phyloP scores from a whole-genome alignment of 257 asterid species.

The Przewalskia tangutica region DNA sequence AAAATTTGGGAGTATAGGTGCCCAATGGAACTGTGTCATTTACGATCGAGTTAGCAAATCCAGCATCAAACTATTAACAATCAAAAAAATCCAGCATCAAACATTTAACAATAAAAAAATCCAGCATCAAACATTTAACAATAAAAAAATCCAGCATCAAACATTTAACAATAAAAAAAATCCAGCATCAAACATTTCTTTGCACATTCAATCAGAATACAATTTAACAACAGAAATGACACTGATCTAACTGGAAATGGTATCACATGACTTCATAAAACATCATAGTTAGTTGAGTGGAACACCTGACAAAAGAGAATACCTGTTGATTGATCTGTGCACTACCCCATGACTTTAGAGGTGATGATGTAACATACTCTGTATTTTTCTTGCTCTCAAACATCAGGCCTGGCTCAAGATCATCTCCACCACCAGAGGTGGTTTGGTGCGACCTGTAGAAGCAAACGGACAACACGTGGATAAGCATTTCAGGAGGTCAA shows the following conservation, averaged over 20 bases:
- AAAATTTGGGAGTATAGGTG: not conserved
- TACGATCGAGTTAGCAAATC: not conserved
- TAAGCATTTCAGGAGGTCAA: constrained; percentile 3
- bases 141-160: not conserved
- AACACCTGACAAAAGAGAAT: constrained; percentile 4
- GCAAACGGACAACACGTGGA: constrained; percentile 8
- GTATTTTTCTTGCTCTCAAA: constrained; percentile 56
- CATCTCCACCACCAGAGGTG: constrained; percentile 31
- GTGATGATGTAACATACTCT: constrained; percentile 19
- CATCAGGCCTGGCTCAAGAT: constrained; percentile 27
- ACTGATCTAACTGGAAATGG: not conserved
- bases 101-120: too few species aligned
- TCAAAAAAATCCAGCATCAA: too few species aligned
- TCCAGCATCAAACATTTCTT: not conserved
- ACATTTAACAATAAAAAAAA: too few species aligned
- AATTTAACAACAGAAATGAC: not conserved
- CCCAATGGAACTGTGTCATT: not conserved
- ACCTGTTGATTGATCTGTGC: constrained; percentile 39
- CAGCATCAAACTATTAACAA: not conserved
- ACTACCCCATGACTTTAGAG: constrained; percentile 35
- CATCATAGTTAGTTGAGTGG: not conserved
- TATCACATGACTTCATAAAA: not conserved
- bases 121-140: too few species aligned
- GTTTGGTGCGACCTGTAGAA: constrained; percentile 43
- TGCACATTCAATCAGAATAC: not conserved